Conservation (phyloP, 495 filamentous ascomycete genomes). For the Aspergillus cavernicola region DNA sequence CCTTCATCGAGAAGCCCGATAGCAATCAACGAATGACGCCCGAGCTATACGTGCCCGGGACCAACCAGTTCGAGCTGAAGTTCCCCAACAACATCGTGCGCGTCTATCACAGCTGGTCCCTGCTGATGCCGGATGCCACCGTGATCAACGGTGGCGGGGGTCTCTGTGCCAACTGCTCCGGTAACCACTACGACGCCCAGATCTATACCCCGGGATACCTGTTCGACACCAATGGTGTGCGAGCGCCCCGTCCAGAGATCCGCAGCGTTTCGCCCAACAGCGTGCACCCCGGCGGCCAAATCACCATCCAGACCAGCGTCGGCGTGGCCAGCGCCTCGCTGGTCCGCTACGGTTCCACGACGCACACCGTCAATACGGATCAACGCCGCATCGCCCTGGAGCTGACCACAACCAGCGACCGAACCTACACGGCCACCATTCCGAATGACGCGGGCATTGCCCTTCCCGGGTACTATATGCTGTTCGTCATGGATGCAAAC, state of each 20-base stretch:
- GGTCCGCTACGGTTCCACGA: constrained; percentile 45
- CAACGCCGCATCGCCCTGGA: constrained; percentile 50
- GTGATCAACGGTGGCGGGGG: constrained; percentile 55
- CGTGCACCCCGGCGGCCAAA: background rate
- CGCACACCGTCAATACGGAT: constrained; percentile 59
- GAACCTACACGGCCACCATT: constrained; percentile 27
- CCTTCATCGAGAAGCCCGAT: too few species aligned
- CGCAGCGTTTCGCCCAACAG: too few species aligned
- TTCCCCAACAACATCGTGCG: constrained; percentile 42
- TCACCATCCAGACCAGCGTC: too few species aligned
- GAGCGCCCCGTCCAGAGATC: constrained; percentile 39
- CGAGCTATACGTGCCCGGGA: constrained; percentile 50
- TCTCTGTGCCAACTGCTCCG: constrained; percentile 48
- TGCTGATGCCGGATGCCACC: constrained; percentile 55
- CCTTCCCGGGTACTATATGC: constrained; percentile 55
- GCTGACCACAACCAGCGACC: background rate
- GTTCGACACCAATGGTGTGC: constrained; percentile 37
- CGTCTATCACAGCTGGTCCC: constrained; percentile 52
- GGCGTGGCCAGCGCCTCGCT: constrained; percentile 26
- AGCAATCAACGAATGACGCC: too few species aligned
- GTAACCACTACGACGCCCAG: constrained; percentile 57
- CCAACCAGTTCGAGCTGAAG: constrained; percentile 32
- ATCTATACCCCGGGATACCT: constrained; percentile 57
- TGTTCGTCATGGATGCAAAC: constrained; percentile 47
- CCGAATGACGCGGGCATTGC: constrained; percentile 48